Evolutionary conservation across 768 basidiomycete species (phyloP).

Genomic region (Gyrodon lividus): DNA sequence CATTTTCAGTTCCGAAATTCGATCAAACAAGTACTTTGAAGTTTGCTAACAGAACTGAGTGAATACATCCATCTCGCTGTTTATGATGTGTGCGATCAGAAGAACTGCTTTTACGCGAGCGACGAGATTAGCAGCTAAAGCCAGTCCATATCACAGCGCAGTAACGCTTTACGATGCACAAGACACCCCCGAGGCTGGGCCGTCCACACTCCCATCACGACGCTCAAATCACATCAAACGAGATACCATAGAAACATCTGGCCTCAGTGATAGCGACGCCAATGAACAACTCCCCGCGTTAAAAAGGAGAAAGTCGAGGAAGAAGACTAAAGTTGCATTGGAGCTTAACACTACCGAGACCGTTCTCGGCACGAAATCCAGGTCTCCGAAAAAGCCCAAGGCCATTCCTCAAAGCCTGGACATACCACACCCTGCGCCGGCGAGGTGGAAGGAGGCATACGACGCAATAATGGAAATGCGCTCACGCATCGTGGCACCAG

Average conservation of each 20-base stretch:
- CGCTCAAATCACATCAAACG: conserved; percentile 33
- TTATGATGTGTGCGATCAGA: conserved; percentile 23
- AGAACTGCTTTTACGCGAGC: conserved; percentile 28
- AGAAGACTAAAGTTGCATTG: not conserved
- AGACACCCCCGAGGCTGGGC: conserved; percentile 14
- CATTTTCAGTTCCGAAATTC: not conserved
- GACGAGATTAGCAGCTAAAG: conserved; percentile 36
- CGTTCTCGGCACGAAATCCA: not conserved
- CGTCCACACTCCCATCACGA: conserved; percentile 11
- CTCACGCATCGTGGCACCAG: conserved; percentile 70
- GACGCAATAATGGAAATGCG: conserved; percentile 76
- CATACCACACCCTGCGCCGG: conserved; percentile 66
- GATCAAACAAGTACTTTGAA: not conserved
- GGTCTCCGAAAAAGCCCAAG: conserved; percentile 54
- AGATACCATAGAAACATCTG: conserved; percentile 8
- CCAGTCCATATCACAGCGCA: conserved; percentile 44
- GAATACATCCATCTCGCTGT: not conserved
- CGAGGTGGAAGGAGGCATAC: conserved; percentile 68
- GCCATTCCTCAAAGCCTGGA: conserved; percentile 52
- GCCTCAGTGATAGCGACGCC: not conserved
- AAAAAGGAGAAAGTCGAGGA: not conserved
- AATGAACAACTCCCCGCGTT: not conserved
- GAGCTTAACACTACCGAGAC: not conserved
- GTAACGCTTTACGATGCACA: conserved; percentile 41
- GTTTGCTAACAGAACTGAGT: not conserved